Conservation (phyloP, 1,284 basidiomycete species). For the Tylopilus orsonianus region DNA sequence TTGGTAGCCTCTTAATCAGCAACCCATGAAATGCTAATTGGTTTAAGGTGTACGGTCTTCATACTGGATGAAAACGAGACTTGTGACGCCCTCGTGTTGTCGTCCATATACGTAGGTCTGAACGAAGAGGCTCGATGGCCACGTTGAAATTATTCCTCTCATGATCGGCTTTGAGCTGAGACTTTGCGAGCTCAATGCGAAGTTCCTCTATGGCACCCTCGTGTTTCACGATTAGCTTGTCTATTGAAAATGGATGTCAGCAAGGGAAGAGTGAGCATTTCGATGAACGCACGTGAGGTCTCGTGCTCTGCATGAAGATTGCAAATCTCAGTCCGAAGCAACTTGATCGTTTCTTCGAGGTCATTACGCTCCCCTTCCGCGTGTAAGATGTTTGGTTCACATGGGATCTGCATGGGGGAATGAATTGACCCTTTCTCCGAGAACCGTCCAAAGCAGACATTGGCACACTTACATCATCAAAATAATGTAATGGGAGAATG, state of each 20-base stretch:
- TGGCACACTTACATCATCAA: background rate
- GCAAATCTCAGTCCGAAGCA: constrained; percentile 1
- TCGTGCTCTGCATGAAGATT: constrained; percentile 9
- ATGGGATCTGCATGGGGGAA: background rate
- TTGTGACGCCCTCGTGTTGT: background rate
- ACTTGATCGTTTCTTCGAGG: constrained; percentile 2
- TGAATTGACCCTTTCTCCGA: background rate
- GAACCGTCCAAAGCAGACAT: too few relatives aligned
- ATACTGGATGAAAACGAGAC: background rate
- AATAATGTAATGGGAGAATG: background rate
- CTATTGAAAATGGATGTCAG: constrained; percentile 1
- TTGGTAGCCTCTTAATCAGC: too few relatives aligned
- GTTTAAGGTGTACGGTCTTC: too few relatives aligned
- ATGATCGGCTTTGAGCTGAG: background rate
- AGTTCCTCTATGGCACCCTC: constrained; percentile 10
- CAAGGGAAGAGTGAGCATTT: background rate
- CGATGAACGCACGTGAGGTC: constrained; percentile 6
- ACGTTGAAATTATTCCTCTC: background rate
- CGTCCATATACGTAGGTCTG: background rate
- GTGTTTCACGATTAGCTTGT: constrained; percentile 4
- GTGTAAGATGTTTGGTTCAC: background rate
- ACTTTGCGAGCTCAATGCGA: constrained; percentile 3
- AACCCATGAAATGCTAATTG: too few relatives aligned
- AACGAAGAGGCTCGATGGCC: constrained; percentile 6
- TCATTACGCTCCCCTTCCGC: background rate